These are phyloP conservation scores for Pilasporangium apinafurcum DNA, from an alignment of 352 stramenopile species.

Conservation along the genomic window DNA sequence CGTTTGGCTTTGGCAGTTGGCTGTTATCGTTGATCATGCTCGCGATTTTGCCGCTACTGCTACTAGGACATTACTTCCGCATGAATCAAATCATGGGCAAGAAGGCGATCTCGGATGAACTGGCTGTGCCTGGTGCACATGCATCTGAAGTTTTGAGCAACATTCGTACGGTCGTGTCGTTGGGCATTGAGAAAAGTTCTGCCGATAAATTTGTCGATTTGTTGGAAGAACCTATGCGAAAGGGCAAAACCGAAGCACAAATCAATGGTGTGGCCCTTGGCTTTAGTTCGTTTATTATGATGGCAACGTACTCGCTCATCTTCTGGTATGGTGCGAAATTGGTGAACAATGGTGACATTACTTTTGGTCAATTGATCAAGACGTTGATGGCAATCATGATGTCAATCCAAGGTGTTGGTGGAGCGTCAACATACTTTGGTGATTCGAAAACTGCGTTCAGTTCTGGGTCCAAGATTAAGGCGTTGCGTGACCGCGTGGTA, in stretches of 20 bases:
- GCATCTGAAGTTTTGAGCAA: slow-evolving; percentile 41
- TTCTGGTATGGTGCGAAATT: slow-evolving; percentile 62
- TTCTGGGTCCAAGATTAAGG: slow-evolving; percentile 1
- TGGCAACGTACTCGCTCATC: slow-evolving; percentile 41
- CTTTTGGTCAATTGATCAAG: slow-evolving; percentile 37
- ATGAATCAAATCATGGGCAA: slow-evolving; percentile 8
- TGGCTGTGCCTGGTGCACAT: slow-evolving; percentile 27
- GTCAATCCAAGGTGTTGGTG: slow-evolving; percentile 21
- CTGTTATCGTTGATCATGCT: slow-evolving; percentile 55
- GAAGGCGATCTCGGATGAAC: slow-evolving; percentile 14
- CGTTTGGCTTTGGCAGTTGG: slow-evolving; percentile 47
- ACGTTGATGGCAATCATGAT: slow-evolving; percentile 61
- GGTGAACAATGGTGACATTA: slow-evolving; percentile 27
- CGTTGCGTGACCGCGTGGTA: neutral
- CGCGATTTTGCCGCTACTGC: slow-evolving; percentile 47
- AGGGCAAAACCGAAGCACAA: slow-evolving; percentile 24
- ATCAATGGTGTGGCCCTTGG: slow-evolving; percentile 44
- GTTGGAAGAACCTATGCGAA: slow-evolving; percentile 18
- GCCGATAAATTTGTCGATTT: slow-evolving; percentile 11
- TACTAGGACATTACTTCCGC: slow-evolving; percentile 32
- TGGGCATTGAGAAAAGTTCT: slow-evolving; percentile 28
- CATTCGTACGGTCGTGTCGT: slow-evolving; percentile 37
- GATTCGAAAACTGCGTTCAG: slow-evolving; percentile 31
- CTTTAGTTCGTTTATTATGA: slow-evolving; percentile 62
- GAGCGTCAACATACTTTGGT: slow-evolving; percentile 12